A percentile compares a stretch with the other conserved stretches of the same genome.
These are phyloP conservation scores for Globisporangium cystogenes DNA, from an alignment of 352 stramenopile species.

Conservation along the genomic window DNA sequence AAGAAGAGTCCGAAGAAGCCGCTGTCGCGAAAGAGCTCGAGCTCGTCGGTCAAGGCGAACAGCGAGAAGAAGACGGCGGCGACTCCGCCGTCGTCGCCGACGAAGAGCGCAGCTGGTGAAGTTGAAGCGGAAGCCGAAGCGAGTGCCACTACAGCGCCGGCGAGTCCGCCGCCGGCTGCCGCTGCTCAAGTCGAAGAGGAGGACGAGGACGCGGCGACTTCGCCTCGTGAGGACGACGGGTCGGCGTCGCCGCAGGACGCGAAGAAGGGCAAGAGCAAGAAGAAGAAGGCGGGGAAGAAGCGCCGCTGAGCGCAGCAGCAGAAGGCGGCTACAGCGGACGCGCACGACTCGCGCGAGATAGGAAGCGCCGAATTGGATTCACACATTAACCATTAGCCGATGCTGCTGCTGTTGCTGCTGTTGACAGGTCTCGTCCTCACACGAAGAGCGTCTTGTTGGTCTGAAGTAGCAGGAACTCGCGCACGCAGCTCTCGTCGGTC, in stretches of 20 bases:
- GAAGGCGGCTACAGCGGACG: too few species aligned
- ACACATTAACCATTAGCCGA: background rate
- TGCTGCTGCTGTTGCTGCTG: slow-evolving; percentile 5
- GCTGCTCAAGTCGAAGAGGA: slow-evolving; percentile 6
- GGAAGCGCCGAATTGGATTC: background rate
- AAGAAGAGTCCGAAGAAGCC: slow-evolving; percentile 20
- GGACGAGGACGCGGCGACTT: slow-evolving; percentile 10
- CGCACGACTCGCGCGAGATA: too few species aligned
- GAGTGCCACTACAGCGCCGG: slow-evolving; percentile 15
- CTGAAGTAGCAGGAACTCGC: slow-evolving; percentile 61
- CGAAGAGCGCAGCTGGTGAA: slow-evolving; percentile 9
- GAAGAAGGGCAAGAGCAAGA: slow-evolving; percentile 50
- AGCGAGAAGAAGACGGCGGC: slow-evolving; percentile 18
- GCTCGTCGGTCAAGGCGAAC: slow-evolving; percentile 15
- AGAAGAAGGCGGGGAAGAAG: slow-evolving; percentile 65
- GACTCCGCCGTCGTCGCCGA: slow-evolving; percentile 5
- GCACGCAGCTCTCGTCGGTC: slow-evolving; percentile 43
- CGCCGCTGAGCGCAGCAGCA: slow-evolving; percentile 17
- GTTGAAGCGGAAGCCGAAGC: slow-evolving; percentile 13
- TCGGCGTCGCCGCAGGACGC: slow-evolving; percentile 12
- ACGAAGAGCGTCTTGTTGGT: slow-evolving; percentile 60
- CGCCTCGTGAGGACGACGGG: slow-evolving; percentile 14
- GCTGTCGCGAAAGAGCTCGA: slow-evolving; percentile 19
- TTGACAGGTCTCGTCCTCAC: slow-evolving; percentile 7
- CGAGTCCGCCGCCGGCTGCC: slow-evolving; percentile 1